These are phyloP conservation scores for Sugiyamaella pinicola DNA, from an alignment of 1,139 yeast species.

Conservation along the genomic window DNA sequence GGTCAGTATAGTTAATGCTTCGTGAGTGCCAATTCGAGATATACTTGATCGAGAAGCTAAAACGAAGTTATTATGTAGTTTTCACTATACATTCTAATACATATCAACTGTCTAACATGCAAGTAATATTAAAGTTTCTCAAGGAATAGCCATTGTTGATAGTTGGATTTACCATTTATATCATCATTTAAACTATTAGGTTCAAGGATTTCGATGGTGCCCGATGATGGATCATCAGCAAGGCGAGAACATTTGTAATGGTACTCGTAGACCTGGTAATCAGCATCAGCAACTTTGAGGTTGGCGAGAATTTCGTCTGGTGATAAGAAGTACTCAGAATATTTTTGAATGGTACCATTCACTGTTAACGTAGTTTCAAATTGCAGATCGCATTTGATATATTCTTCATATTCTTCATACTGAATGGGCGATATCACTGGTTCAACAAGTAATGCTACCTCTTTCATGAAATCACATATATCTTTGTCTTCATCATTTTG, in stretches of 20 bases:
- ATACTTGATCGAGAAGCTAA: too few species aligned
- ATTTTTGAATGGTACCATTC: constrained; percentile 3
- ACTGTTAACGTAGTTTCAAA: constrained; percentile 2
- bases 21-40: too few species aligned
- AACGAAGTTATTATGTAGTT: too few species aligned
- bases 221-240: constrained; percentile 6
- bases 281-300: constrained; percentile 22
- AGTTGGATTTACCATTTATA: not conserved
- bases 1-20: too few species aligned
- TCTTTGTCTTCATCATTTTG: not conserved
- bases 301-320: constrained; percentile 25
- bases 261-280: constrained; percentile 24
- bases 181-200: not conserved
- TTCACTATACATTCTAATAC: too few species aligned
- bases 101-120: too few species aligned
- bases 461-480: constrained; percentile 17
- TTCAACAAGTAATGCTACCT: constrained; percentile 19
- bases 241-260: constrained; percentile 22
- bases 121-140: not conserved
- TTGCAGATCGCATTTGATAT: constrained; percentile 18
- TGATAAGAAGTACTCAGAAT: constrained; percentile 20
- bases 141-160: constrained; percentile 9
- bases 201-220: constrained; percentile 1
- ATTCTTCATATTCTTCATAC: constrained; percentile 22
- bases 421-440: constrained; percentile 20